These are phyloP conservation scores for Cubamyces lactineus DNA, from an alignment of 768 basidiomycete genomes.

Conservation along the genomic window DNA sequence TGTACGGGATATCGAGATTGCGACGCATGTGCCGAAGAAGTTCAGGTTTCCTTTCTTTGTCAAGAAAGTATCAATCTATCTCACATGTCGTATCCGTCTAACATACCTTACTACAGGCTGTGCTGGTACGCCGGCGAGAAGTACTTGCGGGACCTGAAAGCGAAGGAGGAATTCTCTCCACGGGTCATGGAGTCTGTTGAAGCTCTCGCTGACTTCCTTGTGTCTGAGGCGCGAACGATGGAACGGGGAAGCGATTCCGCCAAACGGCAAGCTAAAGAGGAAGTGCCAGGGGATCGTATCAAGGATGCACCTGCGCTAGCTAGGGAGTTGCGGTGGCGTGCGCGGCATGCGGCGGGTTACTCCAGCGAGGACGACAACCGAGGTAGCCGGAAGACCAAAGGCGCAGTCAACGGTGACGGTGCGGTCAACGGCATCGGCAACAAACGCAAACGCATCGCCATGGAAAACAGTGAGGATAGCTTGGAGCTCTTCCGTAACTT, in stretches of 20 bases:
- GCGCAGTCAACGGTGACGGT: slow-evolving; percentile 43
- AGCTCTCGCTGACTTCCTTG: slow-evolving; percentile 75
- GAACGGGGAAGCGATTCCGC: slow-evolving; percentile 71
- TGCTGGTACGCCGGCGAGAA: slow-evolving; percentile 92
- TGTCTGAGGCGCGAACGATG: slow-evolving; percentile 72
- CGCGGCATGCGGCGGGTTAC: slow-evolving; percentile 61
- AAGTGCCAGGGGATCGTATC: slow-evolving; percentile 78
- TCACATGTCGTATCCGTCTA: not conserved
- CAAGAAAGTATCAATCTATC: slow-evolving; percentile 23
- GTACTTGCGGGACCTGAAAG: slow-evolving; percentile 72
- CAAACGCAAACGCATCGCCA: slow-evolving; percentile 35
- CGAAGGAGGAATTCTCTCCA: slow-evolving; percentile 50
- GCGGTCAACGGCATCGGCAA: slow-evolving; percentile 29
- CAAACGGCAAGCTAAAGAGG: slow-evolving; percentile 79
- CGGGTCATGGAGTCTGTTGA: slow-evolving; percentile 75
- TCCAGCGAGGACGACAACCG: slow-evolving; percentile 70
- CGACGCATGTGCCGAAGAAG: slow-evolving; percentile 85
- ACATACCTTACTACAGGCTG: slow-evolving; percentile 49
- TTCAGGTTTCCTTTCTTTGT: slow-evolving; percentile 35
- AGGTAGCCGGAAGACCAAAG: slow-evolving; percentile 41
- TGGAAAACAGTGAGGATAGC: slow-evolving; percentile 23
- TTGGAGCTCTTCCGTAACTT: slow-evolving; percentile 60
- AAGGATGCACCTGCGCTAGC: slow-evolving; percentile 83
- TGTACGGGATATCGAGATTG: slow-evolving; percentile 89
- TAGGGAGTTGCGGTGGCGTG: slow-evolving; percentile 85